Evolutionary conservation across 441 rosid genomes (phyloP).

Genomic region (Pelargonium hybrid): DNA sequence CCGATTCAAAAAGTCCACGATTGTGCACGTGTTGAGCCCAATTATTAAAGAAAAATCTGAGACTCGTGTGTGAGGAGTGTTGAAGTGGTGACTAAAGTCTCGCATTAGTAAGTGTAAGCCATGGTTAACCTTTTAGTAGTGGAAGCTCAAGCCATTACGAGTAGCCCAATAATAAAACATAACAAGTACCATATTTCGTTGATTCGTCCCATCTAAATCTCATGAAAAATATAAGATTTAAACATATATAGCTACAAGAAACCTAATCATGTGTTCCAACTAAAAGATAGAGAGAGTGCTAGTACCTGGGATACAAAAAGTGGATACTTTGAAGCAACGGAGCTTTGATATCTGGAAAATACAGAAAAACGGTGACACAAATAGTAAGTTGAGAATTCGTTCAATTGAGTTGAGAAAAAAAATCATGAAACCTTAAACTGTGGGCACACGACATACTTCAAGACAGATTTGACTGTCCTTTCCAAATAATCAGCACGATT

Average conservation of each 20-base stretch:
- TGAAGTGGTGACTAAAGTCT: no score
- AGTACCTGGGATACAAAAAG: slow-evolving; percentile 86
- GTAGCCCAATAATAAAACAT: no score
- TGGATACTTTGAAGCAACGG: slow-evolving; percentile 70
- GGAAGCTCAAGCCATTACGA: no score
- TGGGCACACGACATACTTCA: slow-evolving; percentile 40
- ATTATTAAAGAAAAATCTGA: no score
- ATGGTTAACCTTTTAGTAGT: no score
- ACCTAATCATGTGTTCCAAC: slow-evolving; percentile 3
- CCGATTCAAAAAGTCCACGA: no score
- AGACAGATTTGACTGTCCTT: slow-evolving; percentile 65
- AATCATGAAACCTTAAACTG: neutral
- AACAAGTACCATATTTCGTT: neutral
- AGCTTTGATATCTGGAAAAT: slow-evolving; percentile 55
- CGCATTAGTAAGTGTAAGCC: no score
- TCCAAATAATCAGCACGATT: slow-evolving; percentile 94
- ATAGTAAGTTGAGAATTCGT: slow-evolving; percentile 1
- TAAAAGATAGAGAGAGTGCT: slow-evolving; percentile 5
- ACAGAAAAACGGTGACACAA: slow-evolving; percentile 17
- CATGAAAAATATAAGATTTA: neutral
- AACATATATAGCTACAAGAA: slow-evolving; percentile 9
- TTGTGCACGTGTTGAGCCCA: no score
- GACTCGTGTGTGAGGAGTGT: no score
- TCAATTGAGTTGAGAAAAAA: slow-evolving; percentile 14
- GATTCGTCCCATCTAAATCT: slow-evolving; percentile 8